Evolutionary conservation across 176 grass and related monocot genomes (phyloP).

Genomic region (Oryza punctata): DNA sequence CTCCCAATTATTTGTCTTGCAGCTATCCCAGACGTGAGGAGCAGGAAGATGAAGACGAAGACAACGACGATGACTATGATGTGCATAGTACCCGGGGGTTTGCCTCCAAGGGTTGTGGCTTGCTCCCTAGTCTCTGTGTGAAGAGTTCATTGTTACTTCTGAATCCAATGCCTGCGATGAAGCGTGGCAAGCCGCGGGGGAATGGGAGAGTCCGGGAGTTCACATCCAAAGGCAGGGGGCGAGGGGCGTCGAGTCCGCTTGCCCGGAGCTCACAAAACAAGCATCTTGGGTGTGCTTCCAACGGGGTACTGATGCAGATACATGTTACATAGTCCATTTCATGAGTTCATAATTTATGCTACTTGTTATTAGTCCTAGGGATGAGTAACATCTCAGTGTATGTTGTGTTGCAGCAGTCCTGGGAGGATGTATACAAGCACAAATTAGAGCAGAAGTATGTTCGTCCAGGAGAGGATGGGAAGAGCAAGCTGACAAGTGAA

Average conservation of each 20-base stretch:
- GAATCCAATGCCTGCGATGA: slow-evolving; percentile 80
- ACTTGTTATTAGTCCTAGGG: neutral
- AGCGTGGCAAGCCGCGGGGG: slow-evolving; percentile 28
- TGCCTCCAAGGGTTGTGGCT: slow-evolving; percentile 76
- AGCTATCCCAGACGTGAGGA: slow-evolving; percentile 44
- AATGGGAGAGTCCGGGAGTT: slow-evolving; percentile 14
- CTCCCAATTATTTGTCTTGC: slow-evolving; percentile 60
- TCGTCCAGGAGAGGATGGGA: slow-evolving; percentile 53
- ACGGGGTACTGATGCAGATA: slow-evolving; percentile 34
- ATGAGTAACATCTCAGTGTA: neutral
- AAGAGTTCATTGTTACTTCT: slow-evolving; percentile 75
- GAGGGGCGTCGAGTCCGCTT: slow-evolving; percentile 44
- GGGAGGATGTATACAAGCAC: slow-evolving; percentile 86
- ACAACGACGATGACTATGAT: slow-evolving; percentile 57
- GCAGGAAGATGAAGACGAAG: slow-evolving; percentile 42
- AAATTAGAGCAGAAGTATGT: slow-evolving; percentile 67
- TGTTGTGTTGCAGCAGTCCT: slow-evolving; percentile 64
- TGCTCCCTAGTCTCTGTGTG: slow-evolving; percentile 75
- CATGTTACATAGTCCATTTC: slow-evolving; percentile 5
- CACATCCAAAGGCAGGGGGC: slow-evolving; percentile 27
- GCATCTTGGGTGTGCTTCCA: slow-evolving; percentile 48
- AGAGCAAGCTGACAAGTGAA: slow-evolving; percentile 72
- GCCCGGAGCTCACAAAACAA: slow-evolving; percentile 63
- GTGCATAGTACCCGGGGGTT: slow-evolving; percentile 56
- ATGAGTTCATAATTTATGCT: slow-evolving; percentile 19